These are phyloP conservation scores for Ambrosia hybrid DNA, from an alignment of 140 eudicot species.

Conservation along the genomic window DNA sequence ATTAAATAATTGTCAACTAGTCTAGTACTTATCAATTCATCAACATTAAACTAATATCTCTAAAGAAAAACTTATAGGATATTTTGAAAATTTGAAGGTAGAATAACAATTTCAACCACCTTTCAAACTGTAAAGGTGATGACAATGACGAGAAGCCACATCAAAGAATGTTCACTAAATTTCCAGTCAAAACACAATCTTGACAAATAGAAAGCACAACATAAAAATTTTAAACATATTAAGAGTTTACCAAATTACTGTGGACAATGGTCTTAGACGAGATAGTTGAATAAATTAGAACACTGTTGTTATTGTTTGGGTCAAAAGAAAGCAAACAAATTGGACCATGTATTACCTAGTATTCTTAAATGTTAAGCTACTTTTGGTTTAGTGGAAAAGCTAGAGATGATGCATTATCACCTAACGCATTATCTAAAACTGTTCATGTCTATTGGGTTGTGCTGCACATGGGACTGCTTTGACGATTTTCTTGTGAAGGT, in stretches of 20 bases:
- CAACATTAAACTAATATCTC: background rate
- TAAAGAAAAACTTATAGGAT: no score
- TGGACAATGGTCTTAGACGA: slow-evolving; percentile 13
- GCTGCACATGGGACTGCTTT: slow-evolving; percentile 6
- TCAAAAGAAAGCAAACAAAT: slow-evolving; percentile 29
- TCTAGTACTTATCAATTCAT: background rate
- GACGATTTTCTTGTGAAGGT: background rate
- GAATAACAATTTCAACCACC: background rate
- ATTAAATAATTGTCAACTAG: background rate
- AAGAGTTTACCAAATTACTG: background rate
- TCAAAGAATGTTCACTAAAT: slow-evolving; percentile 26
- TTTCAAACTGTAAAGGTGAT: background rate
- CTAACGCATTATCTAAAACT: slow-evolving; percentile 22
- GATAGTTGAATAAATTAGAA: slow-evolving; percentile 20
- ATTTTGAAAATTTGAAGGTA: background rate
- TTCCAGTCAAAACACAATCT: slow-evolving; percentile 21
- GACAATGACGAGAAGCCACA: slow-evolving; percentile 19
- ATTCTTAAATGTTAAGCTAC: slow-evolving; percentile 19
- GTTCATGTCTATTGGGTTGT: slow-evolving; percentile 2
- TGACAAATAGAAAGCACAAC: background rate
- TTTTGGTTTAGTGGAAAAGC: slow-evolving; percentile 26
- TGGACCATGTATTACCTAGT: slow-evolving; percentile 10
- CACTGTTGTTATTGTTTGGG: slow-evolving; percentile 19
- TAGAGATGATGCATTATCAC: slow-evolving; percentile 26
- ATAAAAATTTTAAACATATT: background rate